phyloP scores from a whole-genome alignment of 176 grass and related monocot species.

The Aegilops speltoides region DNA sequence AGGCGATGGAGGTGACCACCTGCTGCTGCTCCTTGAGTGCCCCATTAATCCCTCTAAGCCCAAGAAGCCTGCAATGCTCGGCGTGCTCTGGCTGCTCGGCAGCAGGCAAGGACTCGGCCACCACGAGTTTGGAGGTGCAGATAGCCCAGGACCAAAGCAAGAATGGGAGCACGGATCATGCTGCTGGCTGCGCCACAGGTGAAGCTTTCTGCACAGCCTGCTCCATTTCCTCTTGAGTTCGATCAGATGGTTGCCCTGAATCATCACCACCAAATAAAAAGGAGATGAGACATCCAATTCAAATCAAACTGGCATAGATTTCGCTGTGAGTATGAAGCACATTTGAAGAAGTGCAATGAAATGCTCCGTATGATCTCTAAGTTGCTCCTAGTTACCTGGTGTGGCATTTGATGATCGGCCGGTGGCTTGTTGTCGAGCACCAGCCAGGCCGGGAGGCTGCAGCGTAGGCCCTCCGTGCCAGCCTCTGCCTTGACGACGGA shows the following conservation, averaged over 20 bases:
- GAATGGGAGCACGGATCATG: constrained; percentile 31
- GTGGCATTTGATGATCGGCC: background rate
- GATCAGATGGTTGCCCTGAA: constrained; percentile 52
- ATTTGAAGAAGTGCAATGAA: background rate
- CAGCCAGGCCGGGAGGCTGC: constrained; percentile 55
- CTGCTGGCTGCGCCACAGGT: constrained; percentile 35
- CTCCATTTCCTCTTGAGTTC: constrained; percentile 92
- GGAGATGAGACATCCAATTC: background rate
- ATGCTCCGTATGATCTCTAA: background rate
- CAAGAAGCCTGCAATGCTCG: constrained; percentile 33
- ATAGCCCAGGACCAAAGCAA: constrained; percentile 26
- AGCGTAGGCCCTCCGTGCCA: constrained; percentile 5
- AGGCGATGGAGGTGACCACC: constrained; percentile 14
- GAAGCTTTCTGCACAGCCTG: constrained; percentile 71
- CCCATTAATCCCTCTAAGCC: constrained; percentile 14
- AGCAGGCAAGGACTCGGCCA: constrained; percentile 36
- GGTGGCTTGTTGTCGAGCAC: constrained; percentile 35
- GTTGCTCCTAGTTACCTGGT: constrained; percentile 41
- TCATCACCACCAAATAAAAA: background rate
- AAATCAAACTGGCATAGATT: no score
- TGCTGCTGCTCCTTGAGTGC: constrained; percentile 1
- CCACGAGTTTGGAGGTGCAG: constrained; percentile 30
- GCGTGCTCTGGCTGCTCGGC: constrained; percentile 29
- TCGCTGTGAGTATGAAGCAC: background rate
- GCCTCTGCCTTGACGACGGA: constrained; percentile 44